Conservation (phyloP, 345 rosid genomes). For the Cardamine resedifolia region DNA sequence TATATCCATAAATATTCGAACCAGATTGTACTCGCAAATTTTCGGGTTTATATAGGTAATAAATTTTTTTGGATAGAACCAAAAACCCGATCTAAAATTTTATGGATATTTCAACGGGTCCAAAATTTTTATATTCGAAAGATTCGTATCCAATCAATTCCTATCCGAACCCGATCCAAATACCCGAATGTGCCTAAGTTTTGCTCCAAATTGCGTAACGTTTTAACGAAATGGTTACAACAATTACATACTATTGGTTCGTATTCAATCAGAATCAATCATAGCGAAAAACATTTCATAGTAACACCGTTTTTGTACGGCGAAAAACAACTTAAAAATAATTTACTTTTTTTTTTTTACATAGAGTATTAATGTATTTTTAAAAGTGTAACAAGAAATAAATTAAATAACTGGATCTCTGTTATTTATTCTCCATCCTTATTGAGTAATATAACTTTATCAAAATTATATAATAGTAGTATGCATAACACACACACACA, state of each 20-base stretch:
- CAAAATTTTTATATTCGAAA: too few species aligned
- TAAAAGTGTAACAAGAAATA: background rate
- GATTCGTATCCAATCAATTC: too few species aligned
- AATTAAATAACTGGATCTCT: slow-evolving; percentile 1
- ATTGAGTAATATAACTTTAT: background rate
- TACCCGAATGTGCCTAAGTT: too few species aligned
- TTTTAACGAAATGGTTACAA: background rate
- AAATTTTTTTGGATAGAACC: too few species aligned
- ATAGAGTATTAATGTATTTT: background rate
- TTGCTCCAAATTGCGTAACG: background rate
- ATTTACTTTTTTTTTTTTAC: background rate
- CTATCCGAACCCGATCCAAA: too few species aligned
- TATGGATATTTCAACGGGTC: too few species aligned
- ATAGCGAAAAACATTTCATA: background rate
- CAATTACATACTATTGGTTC: background rate
- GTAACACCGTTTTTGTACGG: background rate
- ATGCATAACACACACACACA: slow-evolving; percentile 12
- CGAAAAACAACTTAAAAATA: background rate
- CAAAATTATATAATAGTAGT: background rate
- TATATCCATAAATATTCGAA: too few species aligned
- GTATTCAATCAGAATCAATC: background rate
- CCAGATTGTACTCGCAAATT: too few species aligned
- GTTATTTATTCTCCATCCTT: slow-evolving; percentile 11
- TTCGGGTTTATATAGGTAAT: too few species aligned
- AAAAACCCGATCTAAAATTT: too few species aligned